Conservation (phyloP, 768 basidiomycete genomes). For the Pholiota conissans region DNA sequence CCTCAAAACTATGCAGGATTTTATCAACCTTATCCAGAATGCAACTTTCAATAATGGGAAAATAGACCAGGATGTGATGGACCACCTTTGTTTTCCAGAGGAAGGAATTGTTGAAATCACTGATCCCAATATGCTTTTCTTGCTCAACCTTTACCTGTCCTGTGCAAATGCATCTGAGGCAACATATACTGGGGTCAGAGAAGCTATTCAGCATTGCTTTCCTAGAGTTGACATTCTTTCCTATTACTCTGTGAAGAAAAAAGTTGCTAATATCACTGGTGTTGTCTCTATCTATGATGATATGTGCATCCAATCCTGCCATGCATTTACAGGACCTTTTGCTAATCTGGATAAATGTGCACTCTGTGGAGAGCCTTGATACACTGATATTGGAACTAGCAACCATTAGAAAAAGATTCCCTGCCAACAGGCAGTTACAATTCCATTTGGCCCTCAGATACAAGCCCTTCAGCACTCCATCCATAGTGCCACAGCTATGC, state of each 20-base stretch:
- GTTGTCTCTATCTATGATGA: constrained; percentile 32
- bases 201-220: constrained; percentile 21
- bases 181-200: constrained; percentile 25
- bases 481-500: constrained; percentile 23
- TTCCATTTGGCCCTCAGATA: constrained; percentile 42
- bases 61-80: constrained; percentile 18
- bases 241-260: constrained; percentile 26
- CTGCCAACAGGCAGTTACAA: constrained; percentile 31
- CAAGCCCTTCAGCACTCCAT: constrained; percentile 33
- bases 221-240: constrained; percentile 29
- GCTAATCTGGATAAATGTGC: constrained; percentile 26
- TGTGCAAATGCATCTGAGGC: constrained; percentile 28
- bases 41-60: constrained; percentile 28
- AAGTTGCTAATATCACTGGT: constrained; percentile 30
- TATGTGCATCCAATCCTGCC: constrained; percentile 44
- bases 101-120: constrained; percentile 14
- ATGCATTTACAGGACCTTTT: constrained; percentile 40
- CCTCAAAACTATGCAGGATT: neutral
- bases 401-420: constrained; percentile 20
- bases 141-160: constrained; percentile 32
- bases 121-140: constrained; percentile 28
- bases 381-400: neutral
- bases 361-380: constrained; percentile 26
- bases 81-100: constrained; percentile 27
- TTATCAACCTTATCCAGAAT: constrained; percentile 10